Evolutionary conservation across 495 filamentous ascomycete species (phyloP), one percentile per base, ranked within the genome.

Genomic region (Podospora australis): DNA sequence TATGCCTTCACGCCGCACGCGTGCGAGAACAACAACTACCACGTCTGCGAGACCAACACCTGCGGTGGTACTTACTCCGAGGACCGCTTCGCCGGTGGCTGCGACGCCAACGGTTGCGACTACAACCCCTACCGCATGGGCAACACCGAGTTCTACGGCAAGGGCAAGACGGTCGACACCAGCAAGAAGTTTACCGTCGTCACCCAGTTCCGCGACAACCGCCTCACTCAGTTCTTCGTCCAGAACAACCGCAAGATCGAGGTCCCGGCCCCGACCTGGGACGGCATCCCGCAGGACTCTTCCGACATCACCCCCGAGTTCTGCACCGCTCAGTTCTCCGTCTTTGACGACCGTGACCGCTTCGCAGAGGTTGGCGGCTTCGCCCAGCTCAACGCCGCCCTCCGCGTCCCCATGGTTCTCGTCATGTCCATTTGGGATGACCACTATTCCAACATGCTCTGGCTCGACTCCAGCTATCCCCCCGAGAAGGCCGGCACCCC

Each of bases 391-490:
- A 73, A 81, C 48, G 48, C 65, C 4, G 80, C 73, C 8, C 58
- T 87, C n/a, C 55, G 55, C 6, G 44, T 73, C 3, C 81, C 79
- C 46, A 83, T 88, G 82, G 86, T 86, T 30, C 75, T 89, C 13
- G 83, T 86, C 60, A 77, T 90, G 77, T 81, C 76, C 57, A 68
- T 89, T 60, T 88, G 86, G 86, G 84, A 86, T 59, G 86, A 89
- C 65, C 79, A 90, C 72, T 71, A 77, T 58, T 70, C 79, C 66
- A 78, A 87, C 70, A 91, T 90, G 87, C 75, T 84, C 50, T 91
- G 87, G 87, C 81, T 92, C 55, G 87, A 90, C 70, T 81, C 80
- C 55, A 74, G 64, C 66, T 88, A 86, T 71, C 87, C 87, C 3
- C 71, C 76, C 22, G 74, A 76, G 22, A 67, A 64, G 56, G 56